Base-by-base conservation (phyloP, 345 rosid species). In the Populus pruinosa region DNA sequence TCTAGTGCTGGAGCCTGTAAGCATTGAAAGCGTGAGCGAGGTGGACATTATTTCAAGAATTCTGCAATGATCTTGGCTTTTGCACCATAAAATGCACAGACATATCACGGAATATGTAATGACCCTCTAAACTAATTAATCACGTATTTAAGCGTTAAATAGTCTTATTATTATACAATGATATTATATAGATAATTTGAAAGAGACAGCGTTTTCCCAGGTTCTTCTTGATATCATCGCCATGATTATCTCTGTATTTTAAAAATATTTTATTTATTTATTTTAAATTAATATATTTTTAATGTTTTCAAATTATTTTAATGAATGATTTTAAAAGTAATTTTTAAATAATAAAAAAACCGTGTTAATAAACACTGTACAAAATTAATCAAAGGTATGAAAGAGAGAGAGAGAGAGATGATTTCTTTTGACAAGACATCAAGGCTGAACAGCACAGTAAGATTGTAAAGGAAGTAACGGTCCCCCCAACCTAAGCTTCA, bases 61-160 rank as follows among this genome's bases (percentile, higher is more conserved):
- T 55, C 55, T 76, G 79, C 79, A 16, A 76, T 38, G 16, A 67
- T 53, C 55, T 53, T 36, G 50, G 72, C 78, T 49, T 49, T 67
- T 36, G 47, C 72, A 38, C 18, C 67, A 69, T 49, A 76, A 68
- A 67, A 29, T 38, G 20, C 38, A n/a, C 0, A 31, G 20, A 74
- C 8, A 43, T 29, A 66, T 44, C 13, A 21, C 35, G 77, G 14
- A 74, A 74, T 74, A 5, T 64, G 70, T 31, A 11, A 75, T 47
- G 71, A 64, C 31, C 56, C 33, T 47, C 43, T 74, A 44, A 6
- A 20, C 64, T 49, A 74, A 41, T 43, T 74, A 66, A 65, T 20
- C 12, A 16, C 16, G 33, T 62, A 38, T 9, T 20, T 20, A 25
- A 7, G 55, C 20, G 44, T 43, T 33, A 1, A 25, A 36, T 14